These are phyloP conservation scores for Russula sp. DNA, from an alignment of 768 basidiomycete genomes.

Conservation along the genomic window DNA sequence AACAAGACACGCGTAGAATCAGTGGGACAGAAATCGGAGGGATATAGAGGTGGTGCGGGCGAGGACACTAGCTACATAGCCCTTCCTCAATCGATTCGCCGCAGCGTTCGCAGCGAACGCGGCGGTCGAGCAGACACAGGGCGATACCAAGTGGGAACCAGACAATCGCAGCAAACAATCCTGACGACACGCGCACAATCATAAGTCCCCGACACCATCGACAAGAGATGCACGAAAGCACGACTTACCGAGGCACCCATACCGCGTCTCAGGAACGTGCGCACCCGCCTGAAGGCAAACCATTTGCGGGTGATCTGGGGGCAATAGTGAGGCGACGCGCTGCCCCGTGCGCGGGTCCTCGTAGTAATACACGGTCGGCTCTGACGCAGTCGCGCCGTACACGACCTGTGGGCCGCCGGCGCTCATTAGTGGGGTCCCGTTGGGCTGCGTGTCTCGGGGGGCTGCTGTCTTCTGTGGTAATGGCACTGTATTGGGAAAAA, in stretches of 20 bases:
- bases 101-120: slow-evolving; percentile 56
- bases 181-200: slow-evolving; percentile 32
- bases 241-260: slow-evolving; percentile 61
- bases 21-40: neutral
- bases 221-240: neutral
- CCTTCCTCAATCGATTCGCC: slow-evolving; percentile 37
- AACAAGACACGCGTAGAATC: neutral
- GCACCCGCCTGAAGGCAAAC: slow-evolving; percentile 70
- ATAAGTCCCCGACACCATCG: neutral
- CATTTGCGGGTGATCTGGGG: slow-evolving; percentile 81
- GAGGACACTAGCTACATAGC: slow-evolving; percentile 12
- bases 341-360: slow-evolving; percentile 32
- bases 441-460: slow-evolving; percentile 1
- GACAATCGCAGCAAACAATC: slow-evolving; percentile 72
- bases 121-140: slow-evolving; percentile 68
- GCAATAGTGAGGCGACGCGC: slow-evolving; percentile 49
- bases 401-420: neutral
- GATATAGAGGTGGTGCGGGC: neutral
- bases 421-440: neutral
- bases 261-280: slow-evolving; percentile 60
- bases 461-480: neutral
- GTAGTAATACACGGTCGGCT: slow-evolving; percentile 28
- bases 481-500: neutral
- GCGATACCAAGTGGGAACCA: slow-evolving; percentile 86
- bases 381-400: slow-evolving; percentile 9